phyloP scores from a whole-genome alignment of 345 rosid genomes.

The Eucalyptus cladocalyx region DNA sequence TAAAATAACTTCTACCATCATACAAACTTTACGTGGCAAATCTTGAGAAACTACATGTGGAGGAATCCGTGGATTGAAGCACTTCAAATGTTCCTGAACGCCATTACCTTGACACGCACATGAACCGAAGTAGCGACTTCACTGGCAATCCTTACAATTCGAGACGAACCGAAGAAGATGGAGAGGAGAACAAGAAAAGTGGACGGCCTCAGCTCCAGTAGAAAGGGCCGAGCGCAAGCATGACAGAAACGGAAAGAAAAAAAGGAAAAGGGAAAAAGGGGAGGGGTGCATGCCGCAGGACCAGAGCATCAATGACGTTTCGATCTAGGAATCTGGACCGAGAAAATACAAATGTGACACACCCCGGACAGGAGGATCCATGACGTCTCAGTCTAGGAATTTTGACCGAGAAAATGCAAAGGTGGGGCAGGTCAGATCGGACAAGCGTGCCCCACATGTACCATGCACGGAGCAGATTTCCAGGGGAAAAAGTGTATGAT shows the following conservation, averaged over 20 bases:
- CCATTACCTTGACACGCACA: not conserved
- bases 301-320: not conserved
- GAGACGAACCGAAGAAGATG: not conserved
- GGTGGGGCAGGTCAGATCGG: not conserved
- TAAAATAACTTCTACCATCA: not conserved
- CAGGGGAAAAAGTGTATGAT: not conserved
- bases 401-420: not conserved
- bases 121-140: not conserved
- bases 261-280: not conserved
- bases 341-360: not conserved
- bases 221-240: not conserved
- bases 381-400: not conserved
- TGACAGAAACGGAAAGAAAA: not conserved
- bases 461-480: not conserved
- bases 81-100: not conserved
- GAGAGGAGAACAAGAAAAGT: not conserved
- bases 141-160: not conserved
- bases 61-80: not conserved
- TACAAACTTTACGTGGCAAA: not conserved
- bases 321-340: not conserved
- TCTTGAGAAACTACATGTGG: not conserved
- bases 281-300: not conserved
- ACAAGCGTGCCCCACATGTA: fast-evolving
- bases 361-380: not conserved
- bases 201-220: not conserved